Conservation (phyloP, 208 protist species). For the Endotrypanum monterogeii region DNA sequence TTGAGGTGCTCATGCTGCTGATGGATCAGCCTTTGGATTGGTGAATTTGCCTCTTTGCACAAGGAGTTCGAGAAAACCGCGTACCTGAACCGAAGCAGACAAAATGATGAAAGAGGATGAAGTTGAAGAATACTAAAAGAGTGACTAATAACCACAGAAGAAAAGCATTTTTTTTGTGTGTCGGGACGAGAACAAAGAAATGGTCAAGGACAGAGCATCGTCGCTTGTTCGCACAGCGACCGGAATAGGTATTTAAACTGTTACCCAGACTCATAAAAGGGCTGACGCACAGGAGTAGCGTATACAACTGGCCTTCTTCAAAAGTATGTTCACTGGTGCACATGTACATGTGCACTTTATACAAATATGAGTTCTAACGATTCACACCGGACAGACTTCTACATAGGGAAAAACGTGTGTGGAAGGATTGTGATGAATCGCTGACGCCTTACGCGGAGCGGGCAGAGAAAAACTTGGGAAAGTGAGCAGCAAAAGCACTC, state of each 20-base stretch:
- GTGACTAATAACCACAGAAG: neutral
- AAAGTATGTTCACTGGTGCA: neutral
- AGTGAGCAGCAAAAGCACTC: neutral
- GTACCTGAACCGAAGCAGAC: neutral
- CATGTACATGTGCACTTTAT: neutral
- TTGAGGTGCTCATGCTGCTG: neutral
- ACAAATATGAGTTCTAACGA: neutral
- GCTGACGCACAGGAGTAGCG: neutral
- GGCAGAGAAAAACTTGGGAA: neutral
- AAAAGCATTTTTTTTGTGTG: neutral
- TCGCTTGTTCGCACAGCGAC: neutral
- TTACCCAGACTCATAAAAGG: neutral
- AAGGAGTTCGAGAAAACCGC: neutral
- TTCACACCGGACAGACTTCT: neutral
- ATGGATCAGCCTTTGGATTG: neutral
- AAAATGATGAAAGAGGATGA: neutral
- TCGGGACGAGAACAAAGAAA: neutral
- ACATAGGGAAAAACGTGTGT: neutral
- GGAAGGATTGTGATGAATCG: neutral
- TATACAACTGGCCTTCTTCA: neutral
- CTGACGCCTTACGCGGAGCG: neutral
- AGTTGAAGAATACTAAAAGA: neutral
- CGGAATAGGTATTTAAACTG: too few species aligned
- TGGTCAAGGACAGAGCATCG: neutral
- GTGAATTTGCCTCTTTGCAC: neutral